Evolutionary conservation across 352 stramenopile genomes (phyloP).

Genomic region (Phytophthora colocasiae): DNA sequence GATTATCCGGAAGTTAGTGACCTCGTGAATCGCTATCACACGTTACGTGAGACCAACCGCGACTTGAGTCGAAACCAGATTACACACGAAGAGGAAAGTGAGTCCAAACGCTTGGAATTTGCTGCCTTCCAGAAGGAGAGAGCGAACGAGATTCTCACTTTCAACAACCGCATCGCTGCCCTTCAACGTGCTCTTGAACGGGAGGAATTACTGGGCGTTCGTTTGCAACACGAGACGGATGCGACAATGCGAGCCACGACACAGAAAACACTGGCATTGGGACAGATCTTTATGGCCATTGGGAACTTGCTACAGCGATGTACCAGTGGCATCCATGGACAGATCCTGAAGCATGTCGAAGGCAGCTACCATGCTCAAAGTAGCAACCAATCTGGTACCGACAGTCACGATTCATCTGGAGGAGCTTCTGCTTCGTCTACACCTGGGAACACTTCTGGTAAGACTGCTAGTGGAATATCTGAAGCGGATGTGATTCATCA

Average conservation of each 20-base stretch:
- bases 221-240: constrained; percentile 89
- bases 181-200: constrained; percentile 84
- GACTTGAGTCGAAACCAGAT: constrained; percentile 80
- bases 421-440: constrained; percentile 20
- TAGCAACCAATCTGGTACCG: constrained; percentile 25
- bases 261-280: constrained; percentile 91
- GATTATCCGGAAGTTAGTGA: constrained; percentile 94
- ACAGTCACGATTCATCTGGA: constrained; percentile 21
- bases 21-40: constrained; percentile 93
- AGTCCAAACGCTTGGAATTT: constrained; percentile 84
- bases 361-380: constrained; percentile 35
- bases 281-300: constrained; percentile 92
- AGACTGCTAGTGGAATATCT: constrained; percentile 56
- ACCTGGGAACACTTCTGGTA: constrained; percentile 1
- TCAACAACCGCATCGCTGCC: constrained; percentile 92
- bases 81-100: constrained; percentile 88
- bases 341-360: constrained; percentile 91
- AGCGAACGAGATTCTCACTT: constrained; percentile 93
- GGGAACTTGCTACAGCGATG: constrained; percentile 84
- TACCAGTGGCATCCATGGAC: constrained; percentile 85
- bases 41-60: constrained; percentile 91
- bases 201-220: constrained; percentile 74
- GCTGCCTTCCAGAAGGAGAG: constrained; percentile 89
- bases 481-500: constrained; percentile 89
- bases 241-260: constrained; percentile 88